A percentile compares a stretch with the other conserved stretches of the same genome.
phyloP scores from a whole-genome alignment of 805 yeast species.

The Kodamaea hsintzibuensis region DNA sequence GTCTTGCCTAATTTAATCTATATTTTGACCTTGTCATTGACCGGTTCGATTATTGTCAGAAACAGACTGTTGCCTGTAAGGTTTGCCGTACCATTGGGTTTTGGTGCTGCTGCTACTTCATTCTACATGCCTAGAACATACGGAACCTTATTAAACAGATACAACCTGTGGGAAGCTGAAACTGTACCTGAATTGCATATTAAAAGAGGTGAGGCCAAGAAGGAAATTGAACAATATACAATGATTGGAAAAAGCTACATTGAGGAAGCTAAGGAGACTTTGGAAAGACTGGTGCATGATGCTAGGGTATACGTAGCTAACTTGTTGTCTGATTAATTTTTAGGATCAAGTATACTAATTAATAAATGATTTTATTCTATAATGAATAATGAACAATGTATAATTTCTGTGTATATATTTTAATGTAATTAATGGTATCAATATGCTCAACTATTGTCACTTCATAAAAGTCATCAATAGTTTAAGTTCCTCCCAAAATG shows the following conservation, averaged over 20 bases:
- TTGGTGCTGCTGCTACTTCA: conserved; percentile 46
- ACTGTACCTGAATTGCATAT: conserved; percentile 32
- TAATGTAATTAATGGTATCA: too few relatives aligned
- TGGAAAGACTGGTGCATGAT: conserved; percentile 27
- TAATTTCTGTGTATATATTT: too few relatives aligned
- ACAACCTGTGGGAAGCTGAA: conserved; percentile 27
- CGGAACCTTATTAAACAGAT: conserved; percentile 17
- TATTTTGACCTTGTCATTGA: conserved; percentile 54
- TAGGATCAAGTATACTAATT: too few relatives aligned
- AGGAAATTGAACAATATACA: conserved; percentile 9
- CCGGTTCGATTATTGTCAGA: conserved; percentile 56
- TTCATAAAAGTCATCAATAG: too few relatives aligned
- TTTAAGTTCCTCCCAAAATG: conserved; percentile 31
- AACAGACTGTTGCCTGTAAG: conserved; percentile 37
- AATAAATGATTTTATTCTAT: too few relatives aligned
- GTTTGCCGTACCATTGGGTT: conserved; percentile 47
- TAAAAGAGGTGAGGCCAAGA: conserved; percentile 23
- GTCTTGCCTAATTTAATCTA: conserved; percentile 56
- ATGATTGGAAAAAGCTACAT: conserved; percentile 11
- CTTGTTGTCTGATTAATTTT: conserved; percentile 10
- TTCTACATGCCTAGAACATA: conserved; percentile 56
- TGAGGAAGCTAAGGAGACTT: conserved; percentile 14
- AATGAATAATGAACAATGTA: too few relatives aligned
- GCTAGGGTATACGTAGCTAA: conserved; percentile 22
- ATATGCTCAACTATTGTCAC: too few relatives aligned